Evolutionary conservation across 768 basidiomycete species (phyloP).

Genomic region (Dendrothele bispora): DNA sequence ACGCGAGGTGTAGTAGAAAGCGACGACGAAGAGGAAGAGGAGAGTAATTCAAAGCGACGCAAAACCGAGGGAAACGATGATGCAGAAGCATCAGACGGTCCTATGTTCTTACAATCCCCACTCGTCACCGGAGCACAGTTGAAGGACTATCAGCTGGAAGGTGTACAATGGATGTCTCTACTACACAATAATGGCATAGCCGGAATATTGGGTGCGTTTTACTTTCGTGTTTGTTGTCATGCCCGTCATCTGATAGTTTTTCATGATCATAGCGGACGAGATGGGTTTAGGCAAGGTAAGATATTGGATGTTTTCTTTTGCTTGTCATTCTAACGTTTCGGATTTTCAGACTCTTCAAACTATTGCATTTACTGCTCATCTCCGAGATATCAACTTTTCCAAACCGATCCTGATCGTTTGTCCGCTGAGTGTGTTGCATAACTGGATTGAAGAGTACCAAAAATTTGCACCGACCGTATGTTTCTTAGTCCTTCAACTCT

Average conservation of each 20-base stretch:
- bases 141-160: conserved; percentile 91
- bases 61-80: conserved; percentile 11
- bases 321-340: conserved; percentile 11
- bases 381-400: conserved; percentile 69
- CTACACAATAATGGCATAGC: conserved; percentile 84
- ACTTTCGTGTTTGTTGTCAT: conserved; percentile 6
- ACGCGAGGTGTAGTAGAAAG: conserved; percentile 1
- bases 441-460: conserved; percentile 84
- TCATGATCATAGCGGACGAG: conserved; percentile 69
- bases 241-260: conserved; percentile 17
- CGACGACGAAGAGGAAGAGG: conserved; percentile 27
- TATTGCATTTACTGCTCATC: conserved; percentile 90
- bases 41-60: conserved; percentile 21
- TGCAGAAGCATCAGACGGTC: conserved; percentile 10
- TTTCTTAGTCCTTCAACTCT: conserved; percentile 6
- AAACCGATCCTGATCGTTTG: conserved; percentile 88
- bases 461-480: conserved; percentile 81
- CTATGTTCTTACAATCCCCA: conserved; percentile 67
- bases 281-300: conserved; percentile 89
- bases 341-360: conserved; percentile 86
- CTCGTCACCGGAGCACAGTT: conserved; percentile 83
- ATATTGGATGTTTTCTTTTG: background rate
- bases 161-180: conserved; percentile 93
- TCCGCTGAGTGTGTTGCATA: conserved; percentile 90
- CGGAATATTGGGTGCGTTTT: conserved; percentile 65